phyloP scores from a whole-genome alignment of 2,329 filamentous ascomycete genomes.

The Fusarium pseudoanthophilum region DNA sequence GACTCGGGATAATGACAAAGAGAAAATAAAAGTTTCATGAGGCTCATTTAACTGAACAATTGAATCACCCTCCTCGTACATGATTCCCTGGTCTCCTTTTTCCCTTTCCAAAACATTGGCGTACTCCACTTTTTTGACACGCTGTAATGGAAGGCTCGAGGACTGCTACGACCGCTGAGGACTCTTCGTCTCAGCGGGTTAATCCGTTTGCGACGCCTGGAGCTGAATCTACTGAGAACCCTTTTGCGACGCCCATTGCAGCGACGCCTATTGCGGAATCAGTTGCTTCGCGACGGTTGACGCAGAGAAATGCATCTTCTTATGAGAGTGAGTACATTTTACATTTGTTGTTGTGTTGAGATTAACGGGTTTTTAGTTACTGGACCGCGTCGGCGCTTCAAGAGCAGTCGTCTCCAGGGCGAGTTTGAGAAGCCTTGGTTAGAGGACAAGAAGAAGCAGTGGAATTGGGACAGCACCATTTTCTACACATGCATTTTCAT shows the following conservation, averaged over 20 bases:
- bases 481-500: conserved; percentile 39
- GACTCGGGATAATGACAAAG: not conserved
- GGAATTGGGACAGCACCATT: conserved; percentile 45
- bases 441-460: conserved; percentile 31
- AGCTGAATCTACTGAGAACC: conserved; percentile 33
- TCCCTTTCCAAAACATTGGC: conserved; percentile 21
- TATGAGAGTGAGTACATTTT: conserved; percentile 19
- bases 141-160: conserved; percentile 34
- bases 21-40: not conserved
- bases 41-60: conserved; percentile 12
- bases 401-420: conserved; percentile 39
- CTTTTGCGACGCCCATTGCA: conserved; percentile 34
- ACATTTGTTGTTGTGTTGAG: rapidly evolving
- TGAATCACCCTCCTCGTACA: not conserved
- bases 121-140: conserved; percentile 9
- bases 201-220: conserved; percentile 29
- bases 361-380: not conserved
- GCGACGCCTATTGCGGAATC: conserved; percentile 36
- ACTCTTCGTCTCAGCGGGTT: conserved; percentile 2
- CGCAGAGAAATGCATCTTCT: conserved; percentile 17
- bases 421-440: conserved; percentile 45
- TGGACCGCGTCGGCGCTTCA: conserved; percentile 47
- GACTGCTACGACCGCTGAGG: conserved; percentile 23
- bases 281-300: conserved; percentile 23
- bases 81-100: conserved; percentile 10